Base-by-base conservation (phyloP, 148 eudicot genomes). In the Silene conica region DNA sequence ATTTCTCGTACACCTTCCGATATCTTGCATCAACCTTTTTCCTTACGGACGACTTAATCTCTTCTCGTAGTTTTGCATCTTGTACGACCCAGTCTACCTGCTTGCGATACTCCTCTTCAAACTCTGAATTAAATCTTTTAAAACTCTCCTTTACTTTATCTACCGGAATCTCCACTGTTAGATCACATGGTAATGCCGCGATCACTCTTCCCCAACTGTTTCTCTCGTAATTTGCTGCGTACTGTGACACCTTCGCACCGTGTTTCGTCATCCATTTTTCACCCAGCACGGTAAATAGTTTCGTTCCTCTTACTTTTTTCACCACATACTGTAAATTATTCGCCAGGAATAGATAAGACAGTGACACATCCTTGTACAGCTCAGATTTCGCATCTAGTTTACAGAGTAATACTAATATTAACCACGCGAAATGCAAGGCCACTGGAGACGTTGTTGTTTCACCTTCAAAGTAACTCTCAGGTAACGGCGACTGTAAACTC, bases 261-360 rank as follows among this genome's bases (percentile, higher is more conserved):
- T 86, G 90, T 60, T 80, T 89, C 3, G 74, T 22, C 8, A 90
- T 12, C 99, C 99, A 95, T 7, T 85, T 83, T n/a, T 89, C 89
- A 22, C 94, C 92, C 63, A 95, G 63, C 23, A 95, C 61, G 7
- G 69, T 59, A 41, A 74, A 74, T 18, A 90, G 75, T 38, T 85
- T 87, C 31, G 96, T 87, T 0, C 80, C 72, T 0, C 73, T 76
- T 1, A 90, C 94, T 41, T 81, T 89, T 6, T 25, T 77, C 60
- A 95, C 76, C 28, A 89, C 76, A 76, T 86, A 82, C 54, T 83
- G 94, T 43, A 90, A 80, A 26, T 95, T 95, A 73, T 89, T 95
- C 4, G 92, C 96, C 11, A 95, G 76, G 71, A 92, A 92, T 4
- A 95, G 76, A 71, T 92, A 95, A 0, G 89, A 70, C 8, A 85